Conservation (phyloP, 2,329 filamentous ascomycete species). For the Teratosphaeria destructans region DNA sequence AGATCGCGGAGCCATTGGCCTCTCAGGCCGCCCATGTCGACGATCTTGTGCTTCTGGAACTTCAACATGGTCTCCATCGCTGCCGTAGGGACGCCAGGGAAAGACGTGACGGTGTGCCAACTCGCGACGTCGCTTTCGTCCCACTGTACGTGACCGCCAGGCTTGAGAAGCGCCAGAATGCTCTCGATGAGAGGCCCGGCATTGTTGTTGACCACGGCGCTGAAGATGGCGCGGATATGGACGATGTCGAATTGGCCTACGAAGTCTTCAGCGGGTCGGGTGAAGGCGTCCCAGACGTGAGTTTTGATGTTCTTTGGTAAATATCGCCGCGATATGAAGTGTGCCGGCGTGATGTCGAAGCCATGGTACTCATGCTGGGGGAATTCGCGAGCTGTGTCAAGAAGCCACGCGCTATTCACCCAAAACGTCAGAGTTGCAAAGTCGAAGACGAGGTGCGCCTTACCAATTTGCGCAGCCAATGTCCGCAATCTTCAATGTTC, state of each 20-base stretch:
- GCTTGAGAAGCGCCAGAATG: slow-evolving; percentile 7
- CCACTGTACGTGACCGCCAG: slow-evolving; percentile 11
- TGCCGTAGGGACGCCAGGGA: neutral
- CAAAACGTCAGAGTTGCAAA: neutral
- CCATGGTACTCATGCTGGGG: slow-evolving; percentile 2
- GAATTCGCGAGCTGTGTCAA: neutral
- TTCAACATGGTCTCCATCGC: neutral
- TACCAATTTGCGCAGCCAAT: slow-evolving; percentile 8
- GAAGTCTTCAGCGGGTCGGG: slow-evolving; percentile 2
- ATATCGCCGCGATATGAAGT: slow-evolving; percentile 3
- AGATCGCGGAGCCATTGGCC: neutral
- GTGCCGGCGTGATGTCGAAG: slow-evolving; percentile 6
- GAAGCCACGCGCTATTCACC: neutral
- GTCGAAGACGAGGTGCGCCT: slow-evolving; percentile 4
- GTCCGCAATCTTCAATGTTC: slow-evolving; percentile 8
- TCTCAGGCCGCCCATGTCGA: neutral
- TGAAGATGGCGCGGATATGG: slow-evolving; percentile 5
- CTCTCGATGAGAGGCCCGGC: slow-evolving; percentile 8
- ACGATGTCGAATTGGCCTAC: slow-evolving; percentile 7
- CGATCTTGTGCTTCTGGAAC: neutral
- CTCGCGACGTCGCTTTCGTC: slow-evolving; percentile 5
- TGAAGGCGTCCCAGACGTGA: slow-evolving; percentile 7
- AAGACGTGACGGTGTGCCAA: neutral
- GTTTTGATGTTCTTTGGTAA: slow-evolving; percentile 5
- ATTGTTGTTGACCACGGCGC: slow-evolving; percentile 7